phyloP scores from a whole-genome alignment of 768 basidiomycete genomes.

The Trametes sanguinea region DNA sequence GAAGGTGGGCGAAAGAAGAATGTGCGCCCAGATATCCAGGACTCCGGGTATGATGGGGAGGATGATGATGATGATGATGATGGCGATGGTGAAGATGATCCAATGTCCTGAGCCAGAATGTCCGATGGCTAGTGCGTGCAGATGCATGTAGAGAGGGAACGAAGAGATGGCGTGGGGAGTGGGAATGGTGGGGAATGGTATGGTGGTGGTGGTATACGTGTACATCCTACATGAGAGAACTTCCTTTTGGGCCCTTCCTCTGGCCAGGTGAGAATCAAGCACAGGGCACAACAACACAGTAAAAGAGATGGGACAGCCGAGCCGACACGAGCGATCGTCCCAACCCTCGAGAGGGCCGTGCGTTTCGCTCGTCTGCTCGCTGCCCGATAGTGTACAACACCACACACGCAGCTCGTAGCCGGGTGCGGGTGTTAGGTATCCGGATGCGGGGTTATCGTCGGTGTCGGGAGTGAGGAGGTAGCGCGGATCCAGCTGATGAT shows the following conservation, averaged over 20 bases:
- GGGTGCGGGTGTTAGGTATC: not conserved
- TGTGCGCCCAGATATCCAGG: too few species aligned
- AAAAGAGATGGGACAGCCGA: not conserved
- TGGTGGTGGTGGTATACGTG: not conserved
- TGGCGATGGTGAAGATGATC: not conserved
- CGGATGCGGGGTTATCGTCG: not conserved
- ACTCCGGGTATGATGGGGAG: too few species aligned
- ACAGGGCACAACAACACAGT: not conserved
- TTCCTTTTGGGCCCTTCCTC: not conserved
- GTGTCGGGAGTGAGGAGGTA: not conserved
- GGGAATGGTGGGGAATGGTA: not conserved
- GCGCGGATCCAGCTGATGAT: not conserved
- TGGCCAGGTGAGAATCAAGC: not conserved
- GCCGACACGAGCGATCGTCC: not conserved
- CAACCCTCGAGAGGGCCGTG: too few species aligned
- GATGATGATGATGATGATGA: too few species aligned
- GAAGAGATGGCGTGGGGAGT: not conserved
- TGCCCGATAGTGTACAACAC: constrained; percentile 5
- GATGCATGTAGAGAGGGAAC: not conserved
- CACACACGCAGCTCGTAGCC: not conserved
- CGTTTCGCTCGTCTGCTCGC: too few species aligned
- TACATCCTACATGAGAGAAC: not conserved
- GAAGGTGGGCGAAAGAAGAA: too few species aligned
- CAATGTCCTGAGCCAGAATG: constrained; percentile 9
- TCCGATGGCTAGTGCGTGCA: not conserved